These are phyloP conservation scores for Acanthamoeba triangularis DNA, from an alignment of 208 protist species.

Conservation along the genomic window DNA sequence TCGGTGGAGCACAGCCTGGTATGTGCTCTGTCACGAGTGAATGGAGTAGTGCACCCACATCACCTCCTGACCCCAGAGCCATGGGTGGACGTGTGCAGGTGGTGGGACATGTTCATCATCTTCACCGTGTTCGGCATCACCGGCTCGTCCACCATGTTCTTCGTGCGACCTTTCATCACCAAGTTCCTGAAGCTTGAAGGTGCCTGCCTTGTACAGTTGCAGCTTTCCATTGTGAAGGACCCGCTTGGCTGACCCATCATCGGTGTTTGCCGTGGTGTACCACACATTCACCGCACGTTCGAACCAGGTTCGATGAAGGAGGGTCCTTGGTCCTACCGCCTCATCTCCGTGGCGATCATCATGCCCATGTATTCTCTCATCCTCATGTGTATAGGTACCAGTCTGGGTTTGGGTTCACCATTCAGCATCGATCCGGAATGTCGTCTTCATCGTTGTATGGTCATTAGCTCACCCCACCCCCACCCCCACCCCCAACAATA, in stretches of 20 bases:
- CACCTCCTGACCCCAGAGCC: neutral
- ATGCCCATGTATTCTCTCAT: conserved; percentile 68
- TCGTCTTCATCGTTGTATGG: too few species aligned
- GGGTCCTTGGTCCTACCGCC: conserved; percentile 62
- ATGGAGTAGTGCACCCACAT: too few species aligned
- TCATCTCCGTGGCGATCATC: conserved; percentile 49
- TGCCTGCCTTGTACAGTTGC: neutral
- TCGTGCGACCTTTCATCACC: conserved; percentile 28
- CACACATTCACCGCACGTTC: neutral
- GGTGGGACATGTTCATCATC: conserved; percentile 55
- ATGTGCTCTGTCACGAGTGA: neutral
- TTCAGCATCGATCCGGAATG: too few species aligned
- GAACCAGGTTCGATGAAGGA: conserved; percentile 44
- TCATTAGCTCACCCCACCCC: neutral
- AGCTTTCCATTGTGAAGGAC: too few species aligned
- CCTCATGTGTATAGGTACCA: conserved; percentile 46
- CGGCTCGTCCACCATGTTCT: conserved; percentile 35
- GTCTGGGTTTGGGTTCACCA: neutral
- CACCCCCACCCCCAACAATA: neutral
- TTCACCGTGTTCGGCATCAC: conserved; percentile 69
- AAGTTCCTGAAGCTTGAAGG: conserved; percentile 46
- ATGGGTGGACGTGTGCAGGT: neutral
- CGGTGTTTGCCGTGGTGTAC: too few species aligned
- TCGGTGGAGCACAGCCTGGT: conserved; percentile 17
- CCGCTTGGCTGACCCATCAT: too few species aligned